Evolutionary conservation across 805 yeast species (phyloP).

Genomic region (Ogataea methanolica): DNA sequence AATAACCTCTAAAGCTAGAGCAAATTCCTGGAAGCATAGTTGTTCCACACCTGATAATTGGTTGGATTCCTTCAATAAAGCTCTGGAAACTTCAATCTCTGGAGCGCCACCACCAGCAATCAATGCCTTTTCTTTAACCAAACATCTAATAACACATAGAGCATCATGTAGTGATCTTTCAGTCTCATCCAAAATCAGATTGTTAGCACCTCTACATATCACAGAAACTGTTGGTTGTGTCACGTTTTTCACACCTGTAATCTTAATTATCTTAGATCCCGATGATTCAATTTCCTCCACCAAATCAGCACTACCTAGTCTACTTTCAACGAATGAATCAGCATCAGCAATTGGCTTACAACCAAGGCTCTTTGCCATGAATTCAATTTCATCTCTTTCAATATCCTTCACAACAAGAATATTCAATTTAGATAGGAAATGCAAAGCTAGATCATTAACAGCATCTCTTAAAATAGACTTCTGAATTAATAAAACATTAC

Average conservation of each 20-base stretch:
- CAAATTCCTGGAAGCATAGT: slow-evolving; percentile 87
- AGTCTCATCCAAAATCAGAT: slow-evolving; percentile 86
- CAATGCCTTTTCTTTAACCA: slow-evolving; percentile 80
- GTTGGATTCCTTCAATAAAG: slow-evolving; percentile 65
- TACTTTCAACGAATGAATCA: slow-evolving; percentile 88
- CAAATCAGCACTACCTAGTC: slow-evolving; percentile 87
- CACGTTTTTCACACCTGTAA: slow-evolving; percentile 71
- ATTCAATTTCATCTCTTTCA: slow-evolving; percentile 95
- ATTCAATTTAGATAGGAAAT: slow-evolving; percentile 86
- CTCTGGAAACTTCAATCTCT: slow-evolving; percentile 82
- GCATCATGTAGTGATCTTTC: slow-evolving; percentile 98
- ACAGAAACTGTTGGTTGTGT: slow-evolving; percentile 74
- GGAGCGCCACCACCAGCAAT: slow-evolving; percentile 99
- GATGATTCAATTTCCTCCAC: slow-evolving; percentile 88
- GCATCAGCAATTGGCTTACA: slow-evolving; percentile 96
- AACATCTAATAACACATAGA: slow-evolving; percentile 84
- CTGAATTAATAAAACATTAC: slow-evolving; percentile 86
- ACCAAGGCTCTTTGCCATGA: slow-evolving; percentile 76
- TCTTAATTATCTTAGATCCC: slow-evolving; percentile 83
- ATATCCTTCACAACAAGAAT: slow-evolving; percentile 93
- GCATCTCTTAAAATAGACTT: slow-evolving; percentile 94
- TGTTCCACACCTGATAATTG: slow-evolving; percentile 81
- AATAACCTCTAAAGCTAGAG: slow-evolving; percentile 85
- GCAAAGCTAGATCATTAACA: slow-evolving; percentile 89
- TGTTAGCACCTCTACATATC: slow-evolving; percentile 92